phyloP scores from a whole-genome alignment of 495 filamentous ascomycete species.

The Xylaria telfairii region DNA sequence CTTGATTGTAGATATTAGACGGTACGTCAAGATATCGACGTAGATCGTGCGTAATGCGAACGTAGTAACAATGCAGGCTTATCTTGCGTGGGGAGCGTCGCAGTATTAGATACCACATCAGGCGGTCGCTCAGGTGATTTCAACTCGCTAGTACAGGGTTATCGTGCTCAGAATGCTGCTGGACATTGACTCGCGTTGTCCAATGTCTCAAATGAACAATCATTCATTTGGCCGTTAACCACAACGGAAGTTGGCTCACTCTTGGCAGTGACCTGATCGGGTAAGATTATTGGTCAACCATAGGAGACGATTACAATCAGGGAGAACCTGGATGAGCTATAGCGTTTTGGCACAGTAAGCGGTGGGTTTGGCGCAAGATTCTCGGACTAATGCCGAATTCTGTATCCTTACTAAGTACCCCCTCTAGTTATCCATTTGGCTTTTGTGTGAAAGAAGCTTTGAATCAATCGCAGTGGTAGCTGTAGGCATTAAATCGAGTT shows the following conservation, averaged over 20 bases:
- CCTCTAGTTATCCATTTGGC: neutral
- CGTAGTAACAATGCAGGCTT: neutral
- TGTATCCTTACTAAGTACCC: neutral
- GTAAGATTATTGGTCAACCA: neutral
- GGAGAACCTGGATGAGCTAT: neutral
- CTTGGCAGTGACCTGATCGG: neutral
- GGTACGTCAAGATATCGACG: neutral
- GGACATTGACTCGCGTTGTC: neutral
- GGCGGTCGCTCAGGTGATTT: neutral
- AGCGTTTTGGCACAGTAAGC: conserved; percentile 12
- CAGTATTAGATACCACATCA: neutral
- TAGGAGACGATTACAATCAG: neutral
- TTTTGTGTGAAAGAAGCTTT: neutral
- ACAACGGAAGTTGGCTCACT: neutral
- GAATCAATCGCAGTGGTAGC: neutral
- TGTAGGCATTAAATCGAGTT: neutral
- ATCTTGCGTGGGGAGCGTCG: neutral
- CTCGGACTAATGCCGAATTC: neutral
- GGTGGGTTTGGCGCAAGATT: conserved; percentile 4
- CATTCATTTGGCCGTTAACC: neutral
- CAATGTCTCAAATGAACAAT: neutral
- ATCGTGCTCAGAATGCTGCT: neutral
- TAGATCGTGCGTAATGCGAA: neutral
- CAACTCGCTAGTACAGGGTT: neutral
- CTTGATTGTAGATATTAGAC: neutral